Evolutionary conservation across 176 grass and related monocot genomes (phyloP).

Genomic region (Aegilops umbellulata): DNA sequence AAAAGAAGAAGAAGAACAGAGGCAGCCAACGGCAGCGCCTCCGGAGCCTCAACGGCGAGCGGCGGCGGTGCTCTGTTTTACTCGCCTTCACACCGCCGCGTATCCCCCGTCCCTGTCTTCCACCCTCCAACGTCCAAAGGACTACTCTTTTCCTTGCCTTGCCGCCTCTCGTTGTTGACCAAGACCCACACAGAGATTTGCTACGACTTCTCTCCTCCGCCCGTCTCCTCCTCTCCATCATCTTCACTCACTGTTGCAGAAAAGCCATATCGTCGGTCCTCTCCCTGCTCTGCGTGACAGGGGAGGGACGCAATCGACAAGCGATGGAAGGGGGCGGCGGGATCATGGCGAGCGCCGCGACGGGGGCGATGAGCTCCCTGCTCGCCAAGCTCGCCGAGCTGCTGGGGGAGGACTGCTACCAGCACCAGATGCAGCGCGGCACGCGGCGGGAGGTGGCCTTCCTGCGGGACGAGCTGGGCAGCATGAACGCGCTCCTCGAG

Average conservation of each 20-base stretch:
- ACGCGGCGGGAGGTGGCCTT: neutral
- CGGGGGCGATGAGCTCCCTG: conserved; percentile 12
- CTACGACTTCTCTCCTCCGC: neutral
- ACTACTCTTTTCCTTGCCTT: neutral
- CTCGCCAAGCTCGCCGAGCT: neutral
- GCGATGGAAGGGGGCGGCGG: neutral
- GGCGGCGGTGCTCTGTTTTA: neutral
- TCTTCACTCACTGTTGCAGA: no score
- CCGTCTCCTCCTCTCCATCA: neutral
- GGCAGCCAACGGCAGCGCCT: no score
- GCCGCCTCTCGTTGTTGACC: neutral
- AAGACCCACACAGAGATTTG: neutral
- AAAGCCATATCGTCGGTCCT: neutral
- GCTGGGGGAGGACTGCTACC: conserved; percentile 7
- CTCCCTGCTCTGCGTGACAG: neutral
- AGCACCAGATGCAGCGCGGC: neutral
- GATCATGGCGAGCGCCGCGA: conserved; percentile 17
- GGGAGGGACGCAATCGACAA: neutral
- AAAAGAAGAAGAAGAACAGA: no score
- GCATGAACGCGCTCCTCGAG: conserved; percentile 12
- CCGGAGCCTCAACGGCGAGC: neutral
- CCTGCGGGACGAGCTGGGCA: neutral
- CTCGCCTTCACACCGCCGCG: neutral
- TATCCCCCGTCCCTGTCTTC: neutral
- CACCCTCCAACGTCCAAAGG: neutral